Evolutionary conservation across 1,284 basidiomycete species (phyloP), one percentile per base, ranked within the genome.

Genomic region (Neolentinus lepideus): DNA sequence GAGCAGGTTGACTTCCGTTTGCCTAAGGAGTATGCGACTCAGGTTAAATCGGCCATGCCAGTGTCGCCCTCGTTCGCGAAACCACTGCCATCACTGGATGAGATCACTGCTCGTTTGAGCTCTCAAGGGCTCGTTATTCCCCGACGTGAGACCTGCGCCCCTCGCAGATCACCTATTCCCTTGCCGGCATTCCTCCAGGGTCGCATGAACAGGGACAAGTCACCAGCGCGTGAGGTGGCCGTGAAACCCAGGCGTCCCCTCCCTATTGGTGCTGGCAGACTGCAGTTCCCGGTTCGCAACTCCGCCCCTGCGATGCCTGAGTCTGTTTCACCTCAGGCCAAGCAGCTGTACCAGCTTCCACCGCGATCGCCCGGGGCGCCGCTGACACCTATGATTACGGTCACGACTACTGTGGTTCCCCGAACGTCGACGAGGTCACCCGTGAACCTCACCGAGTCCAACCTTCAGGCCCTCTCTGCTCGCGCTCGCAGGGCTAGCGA

Each of bases 1-100:
- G 85, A 87, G 64, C 80, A 83, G 64, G 82, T 84, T 29, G 84
- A 87, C 63, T 85, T 82, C 68, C 76, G 76, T 55, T 64, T 76
- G 21, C 47, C 47, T 70, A 66, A 58, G 58, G 62, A 59, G 55
- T 59, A 55, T 48, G 57, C 54, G 52, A 56, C 57, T 46, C 36
- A 54, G 43, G 54, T 57, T 52, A 52, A 35, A 25, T 43, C 60
- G 51, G 55, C 55, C 54, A 25, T 4, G 59, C 59, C 53, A 58
- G 54, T 47, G 51, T 60, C 25, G 53, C 59, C 27, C 57, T 58
- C 24, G 51, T 52, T 53, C 62, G 54, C 58, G 64, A 71, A 69
- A 59, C 61, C 67, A 36, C 61, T 83, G 33, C 87, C 88, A 12
- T 89, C 88, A 16, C 78, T 91, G 57, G 87, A 88, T 61, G 80